phyloP scores from a whole-genome alignment of 2,329 filamentous ascomycete species.

The Aulographum hederae region DNA sequence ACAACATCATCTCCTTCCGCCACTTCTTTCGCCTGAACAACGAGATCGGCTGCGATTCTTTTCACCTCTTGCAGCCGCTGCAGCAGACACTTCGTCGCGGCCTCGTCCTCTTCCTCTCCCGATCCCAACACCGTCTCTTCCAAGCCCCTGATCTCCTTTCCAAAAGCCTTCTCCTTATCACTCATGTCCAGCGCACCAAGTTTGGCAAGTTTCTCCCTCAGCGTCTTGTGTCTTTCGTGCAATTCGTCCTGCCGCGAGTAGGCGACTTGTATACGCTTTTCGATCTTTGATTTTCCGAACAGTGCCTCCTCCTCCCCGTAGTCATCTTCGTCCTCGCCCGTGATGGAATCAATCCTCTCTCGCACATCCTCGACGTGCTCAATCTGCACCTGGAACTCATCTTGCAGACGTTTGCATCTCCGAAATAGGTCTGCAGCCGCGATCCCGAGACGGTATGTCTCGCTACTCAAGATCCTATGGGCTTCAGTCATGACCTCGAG shows the following conservation, averaged over 20 bases:
- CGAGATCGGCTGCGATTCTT: conserved; percentile 33
- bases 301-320: conserved; percentile 18
- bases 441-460: conserved; percentile 49
- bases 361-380: conserved; percentile 46
- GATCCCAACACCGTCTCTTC: conserved; percentile 12
- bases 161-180: conserved; percentile 42
- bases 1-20: conserved; percentile 5
- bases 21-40: conserved; percentile 31
- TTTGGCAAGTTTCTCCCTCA: conserved; percentile 30
- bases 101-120: conserved; percentile 6
- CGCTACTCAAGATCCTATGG: conserved; percentile 50
- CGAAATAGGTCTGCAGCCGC: conserved; percentile 59
- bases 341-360: conserved; percentile 46
- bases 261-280: background rate
- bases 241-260: conserved; percentile 34
- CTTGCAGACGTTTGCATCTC: conserved; percentile 47
- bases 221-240: conserved; percentile 38
- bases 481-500: conserved; percentile 54
- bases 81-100: conserved; percentile 32
- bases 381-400: conserved; percentile 33
- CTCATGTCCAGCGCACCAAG: conserved; percentile 38
- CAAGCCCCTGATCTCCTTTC: conserved; percentile 33
- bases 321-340: conserved; percentile 34
- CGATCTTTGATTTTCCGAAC: background rate
- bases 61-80: conserved; percentile 40